Percentiles rank a stretch among this genome's conserved stretches.
phyloP scores from a whole-genome alignment of 2,329 filamentous ascomycete species.

The Epichloe baconii region DNA sequence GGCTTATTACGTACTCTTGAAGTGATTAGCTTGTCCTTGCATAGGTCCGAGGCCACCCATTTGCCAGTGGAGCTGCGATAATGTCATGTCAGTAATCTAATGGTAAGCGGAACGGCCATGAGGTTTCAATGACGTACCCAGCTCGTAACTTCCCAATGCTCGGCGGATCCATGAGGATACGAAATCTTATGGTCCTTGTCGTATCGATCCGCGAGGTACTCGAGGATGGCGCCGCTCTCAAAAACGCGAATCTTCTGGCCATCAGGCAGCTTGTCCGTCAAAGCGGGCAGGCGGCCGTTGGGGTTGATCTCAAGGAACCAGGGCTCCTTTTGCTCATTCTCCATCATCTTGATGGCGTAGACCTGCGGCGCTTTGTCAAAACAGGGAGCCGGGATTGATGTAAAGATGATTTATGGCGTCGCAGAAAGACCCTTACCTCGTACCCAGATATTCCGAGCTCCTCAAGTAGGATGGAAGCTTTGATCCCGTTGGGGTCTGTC shows the following conservation, averaged over 20 bases:
- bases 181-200: conserved; percentile 73
- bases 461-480: conserved; percentile 75
- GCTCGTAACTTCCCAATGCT: conserved; percentile 68
- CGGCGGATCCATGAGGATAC: conserved; percentile 57
- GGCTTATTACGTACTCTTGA: conserved; percentile 39
- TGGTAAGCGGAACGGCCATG: neutral
- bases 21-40: conserved; percentile 75
- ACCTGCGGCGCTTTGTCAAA: conserved; percentile 17
- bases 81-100: no score
- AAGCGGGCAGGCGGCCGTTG: conserved; percentile 79
- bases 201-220: conserved; percentile 73
- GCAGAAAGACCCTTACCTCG: conserved; percentile 32
- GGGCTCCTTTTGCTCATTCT: conserved; percentile 67
- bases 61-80: conserved; percentile 49
- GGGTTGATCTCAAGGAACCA: conserved; percentile 91
- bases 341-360: conserved; percentile 55
- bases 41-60: conserved; percentile 73
- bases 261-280: conserved; percentile 68
- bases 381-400: no score
- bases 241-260: conserved; percentile 65
- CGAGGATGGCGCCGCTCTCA: conserved; percentile 71
- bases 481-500: conserved; percentile 78
- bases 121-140: conserved; percentile 39
- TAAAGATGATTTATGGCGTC: neutral
- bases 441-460: conserved; percentile 68